Evolutionary conservation across 257 asterid species (phyloP), one percentile per base, ranked within the genome.

Genomic region (Linderniella brevidens): DNA sequence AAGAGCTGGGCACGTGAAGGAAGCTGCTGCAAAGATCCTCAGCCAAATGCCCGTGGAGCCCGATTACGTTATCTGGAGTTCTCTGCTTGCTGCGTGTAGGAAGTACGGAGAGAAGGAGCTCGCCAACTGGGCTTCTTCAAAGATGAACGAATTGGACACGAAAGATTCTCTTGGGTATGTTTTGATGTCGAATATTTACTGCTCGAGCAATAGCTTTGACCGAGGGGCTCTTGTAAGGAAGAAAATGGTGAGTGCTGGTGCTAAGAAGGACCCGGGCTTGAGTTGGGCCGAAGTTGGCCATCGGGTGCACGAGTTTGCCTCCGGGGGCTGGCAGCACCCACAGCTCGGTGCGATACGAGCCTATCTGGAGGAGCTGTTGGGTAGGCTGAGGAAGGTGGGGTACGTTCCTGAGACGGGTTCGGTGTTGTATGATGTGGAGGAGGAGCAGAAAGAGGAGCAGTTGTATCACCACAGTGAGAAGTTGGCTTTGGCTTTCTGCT

Each of bases 371-470:
- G 68, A 56, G 49, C 48, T 82, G 1, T 56, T 59, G 41, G 35
- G 47, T 15, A 18, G 61, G 47, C 45, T 71, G 52, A 78, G 58
- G 65, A 61, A 48, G 46, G 5, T 69, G 41, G 83, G 88, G 15
- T 78, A 74, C 36, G 67, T 60, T 14, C 86, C 81, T 1, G 76
- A 71, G 54, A 81, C 79, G 11, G 55, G 58, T 50, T 58, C 65
- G 41, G 82, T 76, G 3, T 63, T 78, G 57, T 69, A 70, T 51
- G 96, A 86, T 50, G 68, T 78, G 9, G 93, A 86, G 60, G 96
- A 86, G 42, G 93, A 85, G 79, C 92, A 79, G 13, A 86, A 76
- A 48, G 94, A 78, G 77, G 96, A 86, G 79, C 94, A 81, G 44
- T 42, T 86, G 50, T 74, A 74, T 70, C 70, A 29, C 61, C 96